Evolutionary conservation across 108 stramenopile genomes (phyloP), one percentile per base, ranked within the genome.

Genomic region (Skeletonema tropicum): DNA sequence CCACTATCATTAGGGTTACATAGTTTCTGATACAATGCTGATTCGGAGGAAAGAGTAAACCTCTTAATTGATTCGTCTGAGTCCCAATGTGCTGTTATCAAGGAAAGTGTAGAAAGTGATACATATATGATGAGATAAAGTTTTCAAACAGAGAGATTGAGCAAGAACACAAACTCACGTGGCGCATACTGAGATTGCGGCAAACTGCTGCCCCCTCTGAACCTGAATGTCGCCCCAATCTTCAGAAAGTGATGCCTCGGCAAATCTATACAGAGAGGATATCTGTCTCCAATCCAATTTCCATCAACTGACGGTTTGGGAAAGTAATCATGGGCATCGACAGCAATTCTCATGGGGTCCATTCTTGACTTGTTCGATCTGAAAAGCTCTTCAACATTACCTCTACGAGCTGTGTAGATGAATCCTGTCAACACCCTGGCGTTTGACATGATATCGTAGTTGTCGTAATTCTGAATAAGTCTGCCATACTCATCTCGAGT

Each of bases 371-470:
- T 80, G 29, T 63, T 55, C 9, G 79, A 71, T 33, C 79, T 62
- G 63, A 71, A 86, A 60, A 61, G 58, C 36, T 82, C 73, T 46
- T 86, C 85, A 57, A 71, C 65, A 42, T 80, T 83, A 35, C 73
- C 77, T 31, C 85, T 74, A n/a, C 70, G 71, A 23, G 67, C 68
- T 31, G 74, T 73, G 31, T 69, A 71, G 19, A 57, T 36, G 46
- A 85, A 85, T 2, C 86, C 88, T 42, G 86, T 85, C 86, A 82
- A 76, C 9, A 68, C 82, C 17, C 85, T 41, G 32, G 85, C 73
- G 41, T 71, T 83, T 8, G 70, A 74, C 75, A 59, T 48, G 36
- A 89, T 85, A 61, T 86, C 79, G 14, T 61, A 31, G 62, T 85
- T 85, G 46, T 64, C 73, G 64, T 89, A 89, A 3, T 82, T 83